Conservation (phyloP, 805 yeast genomes). For the Starmera dryadoides region DNA sequence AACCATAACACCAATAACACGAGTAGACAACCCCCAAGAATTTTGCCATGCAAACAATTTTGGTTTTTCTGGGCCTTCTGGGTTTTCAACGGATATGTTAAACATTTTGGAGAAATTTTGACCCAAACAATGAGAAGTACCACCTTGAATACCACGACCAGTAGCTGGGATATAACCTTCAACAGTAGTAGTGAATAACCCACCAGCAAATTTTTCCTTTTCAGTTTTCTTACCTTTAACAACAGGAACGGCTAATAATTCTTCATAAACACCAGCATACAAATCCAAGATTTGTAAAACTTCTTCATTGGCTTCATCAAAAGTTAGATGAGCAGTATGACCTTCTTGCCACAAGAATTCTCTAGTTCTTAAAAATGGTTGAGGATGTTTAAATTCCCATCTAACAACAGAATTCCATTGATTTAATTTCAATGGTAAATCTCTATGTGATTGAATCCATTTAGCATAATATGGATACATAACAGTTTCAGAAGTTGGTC, state of each 20-base stretch:
- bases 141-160: constrained; percentile 99
- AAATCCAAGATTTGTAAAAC: constrained; percentile 80
- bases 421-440: constrained; percentile 89
- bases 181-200: constrained; percentile 87
- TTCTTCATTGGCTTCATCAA: constrained; percentile 75
- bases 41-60: constrained; percentile 89
- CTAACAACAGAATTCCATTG: constrained; percentile 99
- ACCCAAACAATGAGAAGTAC: constrained; percentile 96
- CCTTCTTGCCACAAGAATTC: constrained; percentile 99
- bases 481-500: constrained; percentile 99
- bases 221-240: constrained; percentile 93
- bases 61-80: constrained; percentile 83
- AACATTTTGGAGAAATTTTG: constrained; percentile 99
- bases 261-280: constrained; percentile 81
- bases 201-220: constrained; percentile 98
- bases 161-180: constrained; percentile 98
- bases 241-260: constrained; percentile 95
- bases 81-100: constrained; percentile 91
- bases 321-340: constrained; percentile 92
- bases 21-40: constrained; percentile 98
- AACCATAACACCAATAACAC: constrained; percentile 98
- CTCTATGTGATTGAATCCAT: constrained; percentile 98
- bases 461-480: constrained; percentile 99
- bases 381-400: constrained; percentile 99
- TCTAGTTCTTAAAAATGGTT: constrained; percentile 97